phyloP scores from a whole-genome alignment of 768 basidiomycete genomes.

The Mrakia blollopis region DNA sequence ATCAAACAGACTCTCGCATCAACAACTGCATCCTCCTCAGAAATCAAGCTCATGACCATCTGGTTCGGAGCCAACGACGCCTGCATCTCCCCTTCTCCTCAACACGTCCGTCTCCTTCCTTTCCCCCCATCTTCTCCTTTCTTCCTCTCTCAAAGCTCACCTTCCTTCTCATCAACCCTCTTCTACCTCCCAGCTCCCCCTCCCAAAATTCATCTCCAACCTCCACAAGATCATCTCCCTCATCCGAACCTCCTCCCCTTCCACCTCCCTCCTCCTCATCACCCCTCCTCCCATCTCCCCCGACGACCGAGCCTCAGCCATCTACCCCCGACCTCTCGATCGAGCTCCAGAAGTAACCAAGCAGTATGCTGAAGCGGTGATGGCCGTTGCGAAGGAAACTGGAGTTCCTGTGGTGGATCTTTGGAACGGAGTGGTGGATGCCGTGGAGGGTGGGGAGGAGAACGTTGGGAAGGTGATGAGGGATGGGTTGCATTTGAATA shows the following conservation, averaged over 20 bases:
- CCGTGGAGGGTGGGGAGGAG: slow-evolving; percentile 59
- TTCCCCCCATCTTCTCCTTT: neutral
- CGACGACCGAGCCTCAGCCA: slow-evolving; percentile 44
- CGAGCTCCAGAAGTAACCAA: slow-evolving; percentile 60
- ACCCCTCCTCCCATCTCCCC: slow-evolving; percentile 73
- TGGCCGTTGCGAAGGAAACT: slow-evolving; percentile 55
- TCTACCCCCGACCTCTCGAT: slow-evolving; percentile 55
- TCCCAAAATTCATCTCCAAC: slow-evolving; percentile 61
- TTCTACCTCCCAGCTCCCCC: slow-evolving; percentile 45
- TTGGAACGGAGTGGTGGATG: slow-evolving; percentile 70
- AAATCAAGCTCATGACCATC: slow-evolving; percentile 67
- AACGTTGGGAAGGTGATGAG: slow-evolving; percentile 53
- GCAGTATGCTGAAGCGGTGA: slow-evolving; percentile 66
- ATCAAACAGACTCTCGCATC: neutral
- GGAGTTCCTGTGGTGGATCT: slow-evolving; percentile 64
- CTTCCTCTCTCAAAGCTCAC: neutral
- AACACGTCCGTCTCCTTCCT: slow-evolving; percentile 56
- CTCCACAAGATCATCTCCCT: slow-evolving; percentile 59
- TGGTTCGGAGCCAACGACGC: slow-evolving; percentile 76
- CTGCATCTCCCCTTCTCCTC: slow-evolving; percentile 57
- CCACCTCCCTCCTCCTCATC: slow-evolving; percentile 70
- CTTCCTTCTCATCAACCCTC: neutral
- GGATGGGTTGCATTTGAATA: slow-evolving; percentile 78
- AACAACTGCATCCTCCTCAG: slow-evolving; percentile 51
- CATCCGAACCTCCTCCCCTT: slow-evolving; percentile 63